Evolutionary conservation across 345 rosid species (phyloP).

Genomic region (Linum trigynum): DNA sequence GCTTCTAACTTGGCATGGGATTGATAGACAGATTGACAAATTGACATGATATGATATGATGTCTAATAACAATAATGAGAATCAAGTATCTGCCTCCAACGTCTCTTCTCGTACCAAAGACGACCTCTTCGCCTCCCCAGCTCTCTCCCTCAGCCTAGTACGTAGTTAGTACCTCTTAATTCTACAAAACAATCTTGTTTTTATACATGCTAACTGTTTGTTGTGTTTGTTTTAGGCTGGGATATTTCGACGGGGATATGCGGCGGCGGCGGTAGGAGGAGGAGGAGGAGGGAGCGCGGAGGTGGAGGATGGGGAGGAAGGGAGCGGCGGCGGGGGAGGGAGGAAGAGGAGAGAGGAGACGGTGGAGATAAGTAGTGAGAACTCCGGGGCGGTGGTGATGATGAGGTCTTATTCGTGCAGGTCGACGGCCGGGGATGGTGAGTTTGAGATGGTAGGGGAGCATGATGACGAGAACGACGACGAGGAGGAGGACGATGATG

Average conservation of each 20-base stretch:
- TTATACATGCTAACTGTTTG: neutral
- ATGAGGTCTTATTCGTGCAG: conserved; percentile 23
- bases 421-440: conserved; percentile 80
- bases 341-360: conserved; percentile 43
- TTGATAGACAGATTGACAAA: conserved; percentile 8
- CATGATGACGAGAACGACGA: conserved; percentile 40
- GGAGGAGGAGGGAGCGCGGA: conserved; percentile 8
- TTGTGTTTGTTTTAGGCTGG: conserved; percentile 52
- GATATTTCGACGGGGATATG: conserved; percentile 63
- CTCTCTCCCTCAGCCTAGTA: conserved; percentile 94
- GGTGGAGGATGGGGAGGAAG: conserved; percentile 72
- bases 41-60: too few relatives aligned
- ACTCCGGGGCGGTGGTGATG: conserved; percentile 43
- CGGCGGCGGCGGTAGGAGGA: conserved; percentile 26
- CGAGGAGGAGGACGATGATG: conserved; percentile 21
- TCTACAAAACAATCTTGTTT: neutral
- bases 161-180: neutral
- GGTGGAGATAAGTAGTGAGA: conserved; percentile 90
- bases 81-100: conserved; percentile 19
- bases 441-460: conserved; percentile 50
- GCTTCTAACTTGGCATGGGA: conserved; percentile 48
- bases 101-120: conserved; percentile 64
- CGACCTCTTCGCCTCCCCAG: conserved; percentile 94
- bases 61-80: neutral
- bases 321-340: conserved; percentile 51